Percentiles rank a stretch among this genome's conserved stretches.
Evolutionary conservation across 169 alveolate species (phyloP).

Genomic region (Plasmodium gaboni): DNA sequence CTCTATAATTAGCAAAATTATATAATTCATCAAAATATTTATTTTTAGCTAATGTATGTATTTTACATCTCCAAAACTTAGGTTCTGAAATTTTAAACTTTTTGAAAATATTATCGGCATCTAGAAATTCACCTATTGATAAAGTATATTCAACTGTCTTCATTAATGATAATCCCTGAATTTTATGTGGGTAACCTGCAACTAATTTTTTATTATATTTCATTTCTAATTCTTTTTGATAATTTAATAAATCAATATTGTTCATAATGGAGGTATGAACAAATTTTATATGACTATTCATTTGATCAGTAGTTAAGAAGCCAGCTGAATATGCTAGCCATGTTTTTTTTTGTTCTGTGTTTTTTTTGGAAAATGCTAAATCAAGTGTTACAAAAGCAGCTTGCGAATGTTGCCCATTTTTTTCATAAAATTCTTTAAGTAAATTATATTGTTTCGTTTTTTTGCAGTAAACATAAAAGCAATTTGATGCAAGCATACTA

Average conservation of each 20-base stretch:
- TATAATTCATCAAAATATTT: constrained; percentile 78
- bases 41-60: constrained; percentile 77
- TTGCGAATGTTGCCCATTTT: constrained; percentile 67
- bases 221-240: constrained; percentile 77
- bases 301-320: constrained; percentile 46
- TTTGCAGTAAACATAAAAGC: constrained; percentile 45
- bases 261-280: constrained; percentile 54
- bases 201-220: constrained; percentile 74
- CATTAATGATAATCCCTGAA: constrained; percentile 78
- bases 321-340: constrained; percentile 76
- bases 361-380: constrained; percentile 53
- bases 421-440: constrained; percentile 64
- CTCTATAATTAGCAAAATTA: constrained; percentile 77
- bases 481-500: constrained; percentile 22
- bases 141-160: constrained; percentile 74
- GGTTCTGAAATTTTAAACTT: constrained; percentile 78
- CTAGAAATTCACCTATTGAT: constrained; percentile 71
- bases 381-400: constrained; percentile 69
- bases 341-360: constrained; percentile 46
- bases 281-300: constrained; percentile 64
- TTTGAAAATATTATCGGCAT: constrained; percentile 77
- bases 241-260: constrained; percentile 34
- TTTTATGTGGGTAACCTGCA: constrained; percentile 76
- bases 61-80: constrained; percentile 79
- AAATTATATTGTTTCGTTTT: constrained; percentile 42